Percentiles rank a stretch among this genome's conserved stretches.
phyloP scores from a whole-genome alignment of 2,329 filamentous ascomycete species.

The Rosellinia necatrix region DNA sequence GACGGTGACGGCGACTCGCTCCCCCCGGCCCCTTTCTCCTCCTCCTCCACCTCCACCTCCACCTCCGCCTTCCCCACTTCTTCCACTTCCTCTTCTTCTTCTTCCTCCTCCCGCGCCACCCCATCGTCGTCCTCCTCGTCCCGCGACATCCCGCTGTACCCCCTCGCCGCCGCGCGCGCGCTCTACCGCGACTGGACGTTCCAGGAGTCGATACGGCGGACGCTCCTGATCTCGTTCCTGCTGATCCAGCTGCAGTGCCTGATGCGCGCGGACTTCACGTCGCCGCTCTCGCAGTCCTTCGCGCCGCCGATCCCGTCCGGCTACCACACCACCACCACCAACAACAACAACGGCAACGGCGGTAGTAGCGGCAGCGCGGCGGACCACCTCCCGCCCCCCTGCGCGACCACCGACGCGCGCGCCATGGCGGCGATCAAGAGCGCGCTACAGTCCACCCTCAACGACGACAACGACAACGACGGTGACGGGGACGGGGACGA shows the following conservation, averaged over 20 bases:
- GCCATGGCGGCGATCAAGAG: slow-evolving; percentile 6
- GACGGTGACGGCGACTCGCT: not conserved
- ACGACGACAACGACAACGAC: not conserved
- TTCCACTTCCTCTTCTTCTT: too few species aligned
- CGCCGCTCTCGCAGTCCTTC: not conserved
- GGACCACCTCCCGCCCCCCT: not conserved
- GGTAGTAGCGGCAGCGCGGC: not conserved
- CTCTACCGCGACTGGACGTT: slow-evolving; percentile 26
- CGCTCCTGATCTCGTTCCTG: slow-evolving; percentile 20
- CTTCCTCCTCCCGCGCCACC: too few species aligned
- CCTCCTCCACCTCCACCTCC: too few species aligned
- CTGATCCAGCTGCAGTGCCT: slow-evolving; percentile 21
- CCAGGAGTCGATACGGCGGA: slow-evolving; percentile 27
- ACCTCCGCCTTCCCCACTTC: too few species aligned
- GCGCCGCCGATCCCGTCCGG: not conserved
- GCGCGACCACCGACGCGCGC: not conserved
- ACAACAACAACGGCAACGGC: not conserved
- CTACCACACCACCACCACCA: not conserved
- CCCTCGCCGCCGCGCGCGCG: slow-evolving; percentile 20
- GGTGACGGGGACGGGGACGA: too few species aligned
- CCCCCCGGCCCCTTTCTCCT: too few species aligned
- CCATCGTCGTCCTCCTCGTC: not conserved
- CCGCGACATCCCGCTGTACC: slow-evolving; percentile 23
- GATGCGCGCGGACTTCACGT: slow-evolving; percentile 17
- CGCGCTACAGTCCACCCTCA: not conserved